Evolutionary conservation across 345 rosid genomes (phyloP).

Genomic region (Laguncularia racemosa): DNA sequence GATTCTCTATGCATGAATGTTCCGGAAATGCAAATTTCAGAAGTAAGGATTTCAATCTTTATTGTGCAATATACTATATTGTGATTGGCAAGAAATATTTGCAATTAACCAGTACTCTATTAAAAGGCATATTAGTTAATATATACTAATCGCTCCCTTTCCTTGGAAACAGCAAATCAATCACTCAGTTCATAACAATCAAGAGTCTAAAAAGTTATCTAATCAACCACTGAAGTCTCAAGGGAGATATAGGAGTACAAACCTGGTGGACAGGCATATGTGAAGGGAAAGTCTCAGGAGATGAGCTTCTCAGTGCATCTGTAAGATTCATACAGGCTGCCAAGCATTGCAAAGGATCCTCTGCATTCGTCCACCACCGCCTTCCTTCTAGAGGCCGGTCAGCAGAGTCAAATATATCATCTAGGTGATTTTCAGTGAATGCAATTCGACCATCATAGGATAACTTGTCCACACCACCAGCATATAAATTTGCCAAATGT

Average conservation of each 20-base stretch:
- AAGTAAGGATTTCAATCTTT: too few species aligned
- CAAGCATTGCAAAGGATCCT: conserved; percentile 97
- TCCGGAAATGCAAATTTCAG: too few species aligned
- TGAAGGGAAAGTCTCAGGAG: conserved; percentile 63
- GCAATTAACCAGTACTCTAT: too few species aligned
- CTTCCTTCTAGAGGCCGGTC: conserved; percentile 92
- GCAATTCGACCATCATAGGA: conserved; percentile 72
- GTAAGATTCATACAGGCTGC: conserved; percentile 80
- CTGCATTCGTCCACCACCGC: conserved; percentile 96
- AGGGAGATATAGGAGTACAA: background rate
- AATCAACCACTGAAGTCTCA: background rate
- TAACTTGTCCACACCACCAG: conserved; percentile 91
- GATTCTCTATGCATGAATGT: too few species aligned
- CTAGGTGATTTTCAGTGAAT: conserved; percentile 78
- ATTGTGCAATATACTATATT: too few species aligned
- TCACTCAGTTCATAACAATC: too few species aligned
- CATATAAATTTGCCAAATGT: conserved; percentile 91
- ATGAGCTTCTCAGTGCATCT: conserved; percentile 85
- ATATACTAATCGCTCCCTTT: too few species aligned
- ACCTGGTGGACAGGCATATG: conserved; percentile 96
- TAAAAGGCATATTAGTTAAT: too few species aligned
- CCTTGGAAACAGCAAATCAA: too few species aligned
- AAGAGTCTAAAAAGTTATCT: background rate
- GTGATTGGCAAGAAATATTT: too few species aligned
- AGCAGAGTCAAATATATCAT: conserved; percentile 88